Evolutionary conservation across 495 filamentous ascomycete genomes (phyloP).

Genomic region (Baudoinia panamericana): DNA sequence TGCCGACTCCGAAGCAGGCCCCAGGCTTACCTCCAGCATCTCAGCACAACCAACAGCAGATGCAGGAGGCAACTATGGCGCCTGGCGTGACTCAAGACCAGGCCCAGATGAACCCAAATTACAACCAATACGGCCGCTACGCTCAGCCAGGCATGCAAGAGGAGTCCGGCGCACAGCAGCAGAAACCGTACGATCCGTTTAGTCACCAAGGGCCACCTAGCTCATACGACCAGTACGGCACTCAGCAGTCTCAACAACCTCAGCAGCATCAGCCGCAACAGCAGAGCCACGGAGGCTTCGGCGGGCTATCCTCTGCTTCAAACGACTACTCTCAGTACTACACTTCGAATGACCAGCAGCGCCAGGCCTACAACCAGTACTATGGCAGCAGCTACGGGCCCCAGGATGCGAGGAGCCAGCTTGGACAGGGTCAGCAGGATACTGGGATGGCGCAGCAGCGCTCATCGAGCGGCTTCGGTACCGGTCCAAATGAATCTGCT

Average conservation of each 20-base stretch:
- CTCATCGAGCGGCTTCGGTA: constrained; percentile 61
- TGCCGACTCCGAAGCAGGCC: constrained; percentile 35
- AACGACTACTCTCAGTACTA: constrained; percentile 80
- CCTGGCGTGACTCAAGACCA: constrained; percentile 11
- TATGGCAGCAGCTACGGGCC: constrained; percentile 62
- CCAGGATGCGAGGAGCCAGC: constrained; percentile 41
- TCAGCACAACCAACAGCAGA: constrained; percentile 32
- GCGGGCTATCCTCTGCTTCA: constrained; percentile 56
- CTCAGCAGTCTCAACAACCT: constrained; percentile 31
- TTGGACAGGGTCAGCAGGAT: constrained; percentile 51
- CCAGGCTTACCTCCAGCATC: constrained; percentile 33
- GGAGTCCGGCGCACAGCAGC: constrained; percentile 46
- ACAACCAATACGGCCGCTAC: constrained; percentile 60
- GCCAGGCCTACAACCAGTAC: constrained; percentile 64
- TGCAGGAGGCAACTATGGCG: constrained; percentile 21
- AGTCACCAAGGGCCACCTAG: constrained; percentile 52
- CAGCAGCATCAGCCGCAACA: constrained; percentile 34
- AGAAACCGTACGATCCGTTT: constrained; percentile 84
- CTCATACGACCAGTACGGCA: constrained; percentile 45
- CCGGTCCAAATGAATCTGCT: constrained; percentile 52
- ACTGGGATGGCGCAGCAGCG: constrained; percentile 54
- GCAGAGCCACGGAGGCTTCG: constrained; percentile 35
- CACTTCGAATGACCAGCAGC: constrained; percentile 61
- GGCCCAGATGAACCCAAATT: constrained; percentile 27
- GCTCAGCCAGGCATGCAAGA: constrained; percentile 39